Percentiles rank a stretch among this genome's conserved stretches.
phyloP scores from a whole-genome alignment of 2,329 filamentous ascomycete genomes.

The Claviceps arundinis region DNA sequence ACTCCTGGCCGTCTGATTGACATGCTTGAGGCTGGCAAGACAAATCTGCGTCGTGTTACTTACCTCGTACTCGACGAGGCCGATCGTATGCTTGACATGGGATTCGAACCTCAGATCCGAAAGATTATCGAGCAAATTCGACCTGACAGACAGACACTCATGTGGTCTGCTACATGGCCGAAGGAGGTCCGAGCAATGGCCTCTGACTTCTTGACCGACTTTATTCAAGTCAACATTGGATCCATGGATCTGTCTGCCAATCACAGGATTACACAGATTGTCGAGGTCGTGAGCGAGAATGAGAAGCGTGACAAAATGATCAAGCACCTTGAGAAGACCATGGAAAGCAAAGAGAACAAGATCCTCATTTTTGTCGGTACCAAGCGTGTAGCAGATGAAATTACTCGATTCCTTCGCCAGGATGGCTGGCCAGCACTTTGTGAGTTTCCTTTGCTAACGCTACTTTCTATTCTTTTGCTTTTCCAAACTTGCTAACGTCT shows the following conservation, averaged over 20 bases:
- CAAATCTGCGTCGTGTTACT: conserved; percentile 92
- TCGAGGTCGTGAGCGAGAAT: conserved; percentile 89
- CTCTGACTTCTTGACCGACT: conserved; percentile 81
- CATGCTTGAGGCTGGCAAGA: conserved; percentile 96
- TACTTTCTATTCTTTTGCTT: conserved; percentile 19
- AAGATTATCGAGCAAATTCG: conserved; percentile 98
- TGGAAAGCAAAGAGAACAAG: conserved; percentile 95
- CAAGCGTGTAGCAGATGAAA: conserved; percentile 95
- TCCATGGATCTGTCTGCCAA: conserved; percentile 94
- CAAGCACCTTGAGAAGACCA: conserved; percentile 94
- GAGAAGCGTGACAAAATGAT: conserved; percentile 98
- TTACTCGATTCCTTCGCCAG: conserved; percentile 91
- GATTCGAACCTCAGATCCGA: conserved; percentile 98
- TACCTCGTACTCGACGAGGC: conserved; percentile 98
- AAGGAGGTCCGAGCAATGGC: conserved; percentile 94
- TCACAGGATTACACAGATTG: conserved; percentile 93
- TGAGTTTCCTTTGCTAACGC: conserved; percentile 35
- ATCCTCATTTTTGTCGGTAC: conserved; percentile 85
- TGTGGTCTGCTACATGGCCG: conserved; percentile 99
- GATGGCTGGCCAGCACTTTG: conserved; percentile 96
- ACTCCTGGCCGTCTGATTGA: conserved; percentile 96
- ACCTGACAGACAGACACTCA: conserved; percentile 95
- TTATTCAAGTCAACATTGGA: conserved; percentile 97
- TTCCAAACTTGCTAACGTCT: conserved; percentile 18
- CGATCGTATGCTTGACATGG: conserved; percentile 99